phyloP scores from a whole-genome alignment of 345 rosid genomes.

The Gossypioides kirkii region DNA sequence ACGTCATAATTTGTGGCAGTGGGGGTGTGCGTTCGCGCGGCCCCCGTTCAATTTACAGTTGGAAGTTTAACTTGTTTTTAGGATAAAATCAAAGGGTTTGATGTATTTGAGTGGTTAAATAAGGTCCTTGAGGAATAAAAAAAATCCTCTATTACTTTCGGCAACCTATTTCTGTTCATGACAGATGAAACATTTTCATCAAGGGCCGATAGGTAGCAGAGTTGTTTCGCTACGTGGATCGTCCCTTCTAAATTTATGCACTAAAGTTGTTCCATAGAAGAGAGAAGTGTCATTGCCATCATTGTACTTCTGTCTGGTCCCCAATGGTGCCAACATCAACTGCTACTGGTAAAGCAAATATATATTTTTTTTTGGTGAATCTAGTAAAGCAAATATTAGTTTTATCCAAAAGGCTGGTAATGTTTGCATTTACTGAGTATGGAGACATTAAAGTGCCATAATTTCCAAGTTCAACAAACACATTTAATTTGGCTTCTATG shows the following conservation, averaged over 20 bases:
- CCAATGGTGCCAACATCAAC: not conserved
- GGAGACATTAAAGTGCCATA: too few relatives aligned
- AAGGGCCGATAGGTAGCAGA: not conserved
- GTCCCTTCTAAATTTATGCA: too few relatives aligned
- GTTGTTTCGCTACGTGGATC: not conserved
- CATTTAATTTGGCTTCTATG: too few relatives aligned
- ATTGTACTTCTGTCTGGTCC: conserved; percentile 2
- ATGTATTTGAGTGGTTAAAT: not conserved
- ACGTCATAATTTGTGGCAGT: not conserved
- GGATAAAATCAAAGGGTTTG: too few relatives aligned
- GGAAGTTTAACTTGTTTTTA: too few relatives aligned
- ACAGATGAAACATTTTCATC: not conserved
- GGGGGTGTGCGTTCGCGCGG: not conserved
- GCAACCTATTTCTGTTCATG: not conserved
- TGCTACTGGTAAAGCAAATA: not conserved
- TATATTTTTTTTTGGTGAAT: too few relatives aligned
- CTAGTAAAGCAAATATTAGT: too few relatives aligned
- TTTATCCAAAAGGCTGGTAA: too few relatives aligned
- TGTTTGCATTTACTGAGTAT: too few relatives aligned
- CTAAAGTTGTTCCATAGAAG: not conserved
- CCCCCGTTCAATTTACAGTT: not conserved
- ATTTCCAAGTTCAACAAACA: too few relatives aligned
- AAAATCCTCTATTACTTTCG: not conserved
- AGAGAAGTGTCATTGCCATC: not conserved
- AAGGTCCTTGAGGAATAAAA: not conserved